Conservation (phyloP, 306 rosid species). For the Urtica urens region DNA sequence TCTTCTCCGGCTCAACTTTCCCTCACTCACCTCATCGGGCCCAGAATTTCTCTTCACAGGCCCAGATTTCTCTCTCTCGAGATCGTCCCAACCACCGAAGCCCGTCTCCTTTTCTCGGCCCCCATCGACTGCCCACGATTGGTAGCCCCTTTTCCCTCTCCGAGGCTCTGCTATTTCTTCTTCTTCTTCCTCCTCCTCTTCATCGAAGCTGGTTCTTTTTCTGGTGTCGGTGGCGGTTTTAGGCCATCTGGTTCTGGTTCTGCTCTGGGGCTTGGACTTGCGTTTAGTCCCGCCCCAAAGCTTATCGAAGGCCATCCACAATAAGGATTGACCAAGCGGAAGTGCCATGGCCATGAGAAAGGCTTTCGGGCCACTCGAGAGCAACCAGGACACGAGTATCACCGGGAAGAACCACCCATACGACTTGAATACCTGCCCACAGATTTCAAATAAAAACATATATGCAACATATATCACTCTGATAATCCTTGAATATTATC, state of each 20-base stretch:
- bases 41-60: constrained; percentile 25
- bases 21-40: constrained; percentile 23
- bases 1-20: constrained; percentile 61
- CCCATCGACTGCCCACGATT: constrained; percentile 58
- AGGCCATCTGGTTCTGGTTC: constrained; percentile 35
- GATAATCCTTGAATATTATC: too few relatives aligned
- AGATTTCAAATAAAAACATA: too few relatives aligned
- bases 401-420: constrained; percentile 81
- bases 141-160: constrained; percentile 36
- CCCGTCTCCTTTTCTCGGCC: constrained; percentile 19
- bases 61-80: constrained; percentile 44
- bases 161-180: constrained; percentile 29
- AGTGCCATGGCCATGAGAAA: constrained; percentile 88
- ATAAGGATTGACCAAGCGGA: constrained; percentile 70
- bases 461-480: too few relatives aligned
- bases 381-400: constrained; percentile 43
- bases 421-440: constrained; percentile 69
- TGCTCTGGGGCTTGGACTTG: constrained; percentile 45
- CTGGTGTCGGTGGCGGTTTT: constrained; percentile 18
- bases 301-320: constrained; percentile 66
- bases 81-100: constrained; percentile 93
- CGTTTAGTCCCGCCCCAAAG: constrained; percentile 45
- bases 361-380: constrained; percentile 69
- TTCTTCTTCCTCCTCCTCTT: constrained; percentile 28
- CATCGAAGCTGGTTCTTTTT: constrained; percentile 8